phyloP scores from a whole-genome alignment of 148 eudicot genomes.

The Rhododendron ovatum region DNA sequence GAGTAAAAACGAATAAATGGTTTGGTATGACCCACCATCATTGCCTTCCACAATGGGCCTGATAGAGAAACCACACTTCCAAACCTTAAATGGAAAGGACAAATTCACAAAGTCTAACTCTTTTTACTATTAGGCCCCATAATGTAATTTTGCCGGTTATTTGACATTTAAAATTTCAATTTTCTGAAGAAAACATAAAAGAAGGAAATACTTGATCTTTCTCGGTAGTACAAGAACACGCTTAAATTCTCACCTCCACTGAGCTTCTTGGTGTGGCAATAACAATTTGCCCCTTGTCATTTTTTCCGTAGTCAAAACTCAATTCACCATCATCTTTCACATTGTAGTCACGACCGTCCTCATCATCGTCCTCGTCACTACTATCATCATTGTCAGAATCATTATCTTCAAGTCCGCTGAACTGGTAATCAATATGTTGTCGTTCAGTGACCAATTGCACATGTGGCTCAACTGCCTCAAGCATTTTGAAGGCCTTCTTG shows the following conservation, averaged over 20 bases:
- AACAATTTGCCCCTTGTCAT: conserved; percentile 25
- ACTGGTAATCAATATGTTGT: conserved; percentile 85
- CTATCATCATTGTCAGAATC: conserved; percentile 25
- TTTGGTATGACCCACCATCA: not conserved
- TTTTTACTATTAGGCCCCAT: not conserved
- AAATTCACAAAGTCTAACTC: not conserved
- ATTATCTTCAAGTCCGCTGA: conserved; percentile 73
- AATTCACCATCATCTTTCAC: conserved; percentile 42
- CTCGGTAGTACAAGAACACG: not conserved
- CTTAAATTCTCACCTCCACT: conserved; percentile 56
- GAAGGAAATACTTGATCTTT: not conserved
- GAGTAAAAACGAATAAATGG: not conserved
- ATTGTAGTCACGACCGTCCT: conserved; percentile 28
- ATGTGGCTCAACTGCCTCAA: conserved; percentile 84
- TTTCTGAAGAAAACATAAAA: not conserved
- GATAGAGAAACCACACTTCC: not conserved
- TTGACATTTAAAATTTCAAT: not conserved
- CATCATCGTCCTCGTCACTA: conserved; percentile 25
- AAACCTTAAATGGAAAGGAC: not conserved
- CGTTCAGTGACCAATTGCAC: conserved; percentile 64
- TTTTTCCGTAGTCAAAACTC: conserved; percentile 53
- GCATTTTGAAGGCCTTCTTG: conserved; percentile 66
- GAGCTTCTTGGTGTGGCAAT: conserved; percentile 36
- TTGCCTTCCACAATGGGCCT: not conserved
- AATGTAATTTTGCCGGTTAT: not conserved